Conservation (phyloP, 148 eudicot genomes). For the Camellia granthamiana region DNA sequence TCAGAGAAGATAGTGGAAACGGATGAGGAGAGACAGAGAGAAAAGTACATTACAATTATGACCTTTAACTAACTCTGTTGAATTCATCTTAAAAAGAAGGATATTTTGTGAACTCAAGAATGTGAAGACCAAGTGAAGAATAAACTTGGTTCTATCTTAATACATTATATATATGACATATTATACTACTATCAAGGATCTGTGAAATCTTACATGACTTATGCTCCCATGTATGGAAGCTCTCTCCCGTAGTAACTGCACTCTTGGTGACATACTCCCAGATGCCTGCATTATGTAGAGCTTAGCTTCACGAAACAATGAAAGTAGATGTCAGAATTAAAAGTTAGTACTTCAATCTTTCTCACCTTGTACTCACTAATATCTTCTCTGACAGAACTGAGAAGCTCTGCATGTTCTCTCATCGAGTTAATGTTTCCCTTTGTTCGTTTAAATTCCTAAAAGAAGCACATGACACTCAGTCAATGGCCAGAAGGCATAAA, state of each 20-base stretch:
- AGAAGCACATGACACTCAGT: constrained; percentile 16
- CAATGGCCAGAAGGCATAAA: constrained; percentile 15
- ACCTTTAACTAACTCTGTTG: too few relatives aligned
- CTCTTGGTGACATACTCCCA: constrained; percentile 74
- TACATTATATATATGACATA: neutral
- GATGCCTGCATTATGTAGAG: constrained; percentile 60
- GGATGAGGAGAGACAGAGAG: neutral
- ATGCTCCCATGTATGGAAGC: constrained; percentile 64
- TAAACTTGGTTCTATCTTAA: neutral
- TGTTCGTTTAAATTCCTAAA: constrained; percentile 80
- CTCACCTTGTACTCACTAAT: constrained; percentile 94
- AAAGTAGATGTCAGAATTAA: neutral
- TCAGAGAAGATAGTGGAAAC: neutral
- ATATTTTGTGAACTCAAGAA: neutral
- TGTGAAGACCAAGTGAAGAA: neutral
- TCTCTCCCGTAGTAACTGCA: constrained; percentile 87
- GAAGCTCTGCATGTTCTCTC: constrained; percentile 97
- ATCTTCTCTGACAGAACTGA: constrained; percentile 92
- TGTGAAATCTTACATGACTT: neutral
- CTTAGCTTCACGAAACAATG: constrained; percentile 12
- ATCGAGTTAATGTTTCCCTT: constrained; percentile 91
- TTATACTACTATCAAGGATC: neutral
- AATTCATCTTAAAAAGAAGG: too few relatives aligned
- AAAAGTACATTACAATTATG: neutral
- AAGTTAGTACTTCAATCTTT: neutral